phyloP scores from a whole-genome alignment of 2,329 filamentous ascomycete species.

The Microcera coccophila region DNA sequence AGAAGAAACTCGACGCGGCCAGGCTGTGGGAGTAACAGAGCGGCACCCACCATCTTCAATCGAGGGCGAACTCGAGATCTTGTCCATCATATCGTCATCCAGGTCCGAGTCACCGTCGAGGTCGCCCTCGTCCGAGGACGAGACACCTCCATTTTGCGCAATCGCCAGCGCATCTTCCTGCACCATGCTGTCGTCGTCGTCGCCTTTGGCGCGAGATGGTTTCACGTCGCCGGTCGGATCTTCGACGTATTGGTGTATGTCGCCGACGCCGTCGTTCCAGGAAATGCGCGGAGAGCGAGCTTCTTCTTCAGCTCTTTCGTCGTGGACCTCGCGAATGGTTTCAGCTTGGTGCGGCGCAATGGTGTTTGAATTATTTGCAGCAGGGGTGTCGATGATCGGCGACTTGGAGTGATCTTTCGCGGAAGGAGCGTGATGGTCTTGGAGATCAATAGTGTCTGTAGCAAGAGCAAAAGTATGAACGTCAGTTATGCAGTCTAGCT shows the following conservation, averaged over 20 bases:
- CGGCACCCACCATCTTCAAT: slow-evolving; percentile 96
- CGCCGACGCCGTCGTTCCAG: slow-evolving; percentile 41
- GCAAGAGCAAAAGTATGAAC: slow-evolving; percentile 7
- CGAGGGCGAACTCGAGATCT: slow-evolving; percentile 96
- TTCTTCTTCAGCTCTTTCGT: slow-evolving; percentile 72
- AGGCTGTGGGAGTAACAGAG: slow-evolving; percentile 35
- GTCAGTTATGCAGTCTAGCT: slow-evolving; percentile 16
- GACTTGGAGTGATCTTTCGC: slow-evolving; percentile 68
- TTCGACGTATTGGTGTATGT: slow-evolving; percentile 45
- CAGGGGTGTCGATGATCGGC: slow-evolving; percentile 32
- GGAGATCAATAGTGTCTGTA: slow-evolving; percentile 89
- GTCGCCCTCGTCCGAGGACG: slow-evolving; percentile 57
- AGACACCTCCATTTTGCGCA: slow-evolving; percentile 57
- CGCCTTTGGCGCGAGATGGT: slow-evolving; percentile 22
- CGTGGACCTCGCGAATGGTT: slow-evolving; percentile 73
- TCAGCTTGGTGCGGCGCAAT: slow-evolving; percentile 81
- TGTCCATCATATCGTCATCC: slow-evolving; percentile 95
- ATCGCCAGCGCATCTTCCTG: slow-evolving; percentile 56
- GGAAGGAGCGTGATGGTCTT: slow-evolving; percentile 76
- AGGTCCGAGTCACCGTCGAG: slow-evolving; percentile 67
- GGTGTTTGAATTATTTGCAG: slow-evolving; percentile 40
- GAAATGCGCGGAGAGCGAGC: slow-evolving; percentile 60
- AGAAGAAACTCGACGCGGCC: slow-evolving; percentile 45
- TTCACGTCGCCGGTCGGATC: slow-evolving; percentile 40
- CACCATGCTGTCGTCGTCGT: slow-evolving; percentile 29